A percentile compares a stretch with the other conserved stretches of the same genome.
Conservation (phyloP, 225 moss, liverwort and hornwort genomes). For the Physcomitrium patens region DNA sequence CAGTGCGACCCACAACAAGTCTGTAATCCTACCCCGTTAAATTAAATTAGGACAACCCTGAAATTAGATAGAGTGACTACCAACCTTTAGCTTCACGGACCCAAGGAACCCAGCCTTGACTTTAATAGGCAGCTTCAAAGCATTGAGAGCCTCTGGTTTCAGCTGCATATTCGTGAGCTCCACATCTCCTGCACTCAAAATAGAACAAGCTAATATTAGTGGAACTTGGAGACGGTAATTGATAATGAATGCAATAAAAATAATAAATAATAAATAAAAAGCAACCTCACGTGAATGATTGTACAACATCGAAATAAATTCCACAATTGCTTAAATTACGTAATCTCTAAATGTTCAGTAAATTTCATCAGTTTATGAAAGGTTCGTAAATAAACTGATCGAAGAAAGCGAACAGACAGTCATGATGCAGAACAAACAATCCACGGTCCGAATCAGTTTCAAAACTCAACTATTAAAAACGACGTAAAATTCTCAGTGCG, state of each 20-base stretch:
- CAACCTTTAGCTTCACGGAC: slow-evolving; percentile 93
- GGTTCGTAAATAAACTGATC: neutral
- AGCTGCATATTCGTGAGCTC: slow-evolving; percentile 98
- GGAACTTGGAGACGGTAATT: neutral
- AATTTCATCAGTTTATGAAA: neutral
- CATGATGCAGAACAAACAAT: neutral
- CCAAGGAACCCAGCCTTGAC: slow-evolving; percentile 98
- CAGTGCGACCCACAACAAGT: neutral
- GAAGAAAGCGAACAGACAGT: neutral
- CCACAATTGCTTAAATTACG: no score
- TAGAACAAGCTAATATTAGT: neutral
- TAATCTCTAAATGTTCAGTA: neutral
- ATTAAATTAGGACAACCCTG: neutral
- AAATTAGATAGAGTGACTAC: no score
- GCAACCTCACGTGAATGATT: neutral
- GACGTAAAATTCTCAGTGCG: neutral
- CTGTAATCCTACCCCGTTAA: slow-evolving; percentile 7
- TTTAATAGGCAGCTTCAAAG: slow-evolving; percentile 95
- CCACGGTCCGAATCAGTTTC: neutral
- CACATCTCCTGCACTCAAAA: slow-evolving; percentile 79
- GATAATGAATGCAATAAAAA: slow-evolving; percentile 4
- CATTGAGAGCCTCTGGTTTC: slow-evolving; percentile 96
- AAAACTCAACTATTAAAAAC: neutral
- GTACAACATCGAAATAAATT: no score
- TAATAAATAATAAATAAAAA: no score